Evolutionary conservation across 2,329 filamentous ascomycete species (phyloP), one percentile per base, ranked within the genome.

Genomic region (Metarhizium humberi): DNA sequence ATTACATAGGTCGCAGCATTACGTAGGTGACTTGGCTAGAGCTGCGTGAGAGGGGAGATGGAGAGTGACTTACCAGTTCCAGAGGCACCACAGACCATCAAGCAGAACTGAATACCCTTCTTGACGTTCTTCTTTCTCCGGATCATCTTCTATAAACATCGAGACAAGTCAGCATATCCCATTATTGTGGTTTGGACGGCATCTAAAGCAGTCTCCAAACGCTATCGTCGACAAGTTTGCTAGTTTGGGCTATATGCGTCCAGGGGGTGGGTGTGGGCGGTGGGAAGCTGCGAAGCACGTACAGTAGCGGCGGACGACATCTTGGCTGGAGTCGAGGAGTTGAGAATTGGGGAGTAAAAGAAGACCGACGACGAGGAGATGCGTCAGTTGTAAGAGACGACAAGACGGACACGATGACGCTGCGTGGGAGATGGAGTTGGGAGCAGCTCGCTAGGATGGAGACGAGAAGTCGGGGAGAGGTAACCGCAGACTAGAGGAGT

Each of bases 81-180:
- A 66, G 92, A 97, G 72, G 94, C 94, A 79, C 94, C 94, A 73
- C 94, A 97, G 69, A 99, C 94, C 94, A 99, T 99, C 84, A 99
- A 78, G 76, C 92, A 97, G 81, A 99, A 99, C 82, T 99, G 94
- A 71, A 99, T 97, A 72, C 94, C 94, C 85, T 96, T 96, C 88
- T 96, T 96, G 79, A 99, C 92, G 84, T 99, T 97, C 89, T 99
- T 99, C 92, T 99, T 99, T 77, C 90, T 88, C 78, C 94, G 92
- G 73, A 96, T 92, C 88, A 96, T 94, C 76, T 95, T 90, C 85
- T 90, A 43, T 42, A 11, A 13, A 13, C 25, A 45, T n/a, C 11
- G 2, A 18, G 42, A 51, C 74, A 48, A 32, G 63, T 72, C 56
- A 72, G 68, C 61, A 57, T 40, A 40, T 29, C n/a, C 25, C 43